Base-by-base conservation (phyloP, 2,329 filamentous ascomycete genomes). In the Didymella pomorum region DNA sequence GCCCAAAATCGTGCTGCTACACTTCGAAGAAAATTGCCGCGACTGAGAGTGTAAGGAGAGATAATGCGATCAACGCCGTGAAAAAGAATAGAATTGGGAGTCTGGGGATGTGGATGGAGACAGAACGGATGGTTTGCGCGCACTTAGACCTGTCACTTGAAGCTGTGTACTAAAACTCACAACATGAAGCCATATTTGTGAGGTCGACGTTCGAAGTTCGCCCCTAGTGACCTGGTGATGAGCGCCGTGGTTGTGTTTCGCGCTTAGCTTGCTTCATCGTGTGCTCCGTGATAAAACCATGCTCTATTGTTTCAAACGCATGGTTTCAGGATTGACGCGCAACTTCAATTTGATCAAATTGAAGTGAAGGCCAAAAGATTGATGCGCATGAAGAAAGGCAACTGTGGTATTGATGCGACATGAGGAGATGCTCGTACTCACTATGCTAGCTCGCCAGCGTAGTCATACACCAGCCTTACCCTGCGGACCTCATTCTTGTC, bases 381-480 rank as follows among this genome's bases (percentile, higher is more conserved):
- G 20, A 23, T 41, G 37, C 37, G 37, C 37, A 41, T 41, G 37
- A 41, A 21, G 8, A 25, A 20, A 14, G 23, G 20, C 21, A 28
- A 26, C 20, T n/a, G 18, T 20, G n/a, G 31, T 8, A 9, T 26
- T 8, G 42, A 46, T 20, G 25, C 23, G 28, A 20, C n/a, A 10
- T 14, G 10, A 26, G 11, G 33, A 21, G 14, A 37, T 33, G 42
- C 21, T 45, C n/a, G 6, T 29, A 31, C 25, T 23, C 23, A 43
- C 41, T 60, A 59, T 37, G 66, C 54, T 57, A 70, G 44, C 51
- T 70, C 61, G 18, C 71, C 73, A 31, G 56, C 39, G 61, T 69
- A 78, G 44, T 75, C 74, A 57, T 78, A 78, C n/a, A 73, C 70
- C 54, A 78, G 51, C 46, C 65, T 66, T 20, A 72, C 62, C 59